Evolutionary conservation across 2,329 filamentous ascomycete genomes (phyloP), one percentile per base, ranked within the genome.

Genomic region (Arthrobotrys musiformis): DNA sequence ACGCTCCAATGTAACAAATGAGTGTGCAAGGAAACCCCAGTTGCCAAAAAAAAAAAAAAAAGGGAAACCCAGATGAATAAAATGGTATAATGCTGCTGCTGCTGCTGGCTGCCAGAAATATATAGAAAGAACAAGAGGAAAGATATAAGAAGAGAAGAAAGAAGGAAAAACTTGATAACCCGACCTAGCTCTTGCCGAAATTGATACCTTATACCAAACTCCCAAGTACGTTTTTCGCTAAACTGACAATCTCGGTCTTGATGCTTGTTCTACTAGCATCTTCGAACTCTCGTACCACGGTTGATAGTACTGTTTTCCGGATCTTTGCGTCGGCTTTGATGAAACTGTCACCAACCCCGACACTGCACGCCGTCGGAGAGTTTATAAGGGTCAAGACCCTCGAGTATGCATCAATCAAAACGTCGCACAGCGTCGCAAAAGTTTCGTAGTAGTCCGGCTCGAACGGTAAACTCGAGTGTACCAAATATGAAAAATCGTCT

Each of bases 371-470:
- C 26, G 91, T 88, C 0, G 94, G 91, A 1, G 89, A 89, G n/a
- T 90, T 87, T 22, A 98, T 86, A 74, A 99, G 86, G 48, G 86
- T 87, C 81, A 96, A 86, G 28, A 99, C 89, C 67, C 90, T 89
- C 37, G 90, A 90, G 84, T 99, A 99, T 81, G 90, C 93, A 83
- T 98, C 95, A 81, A 97, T 96, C 78, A 99, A 85, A 2, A 97
- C 93, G 82, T 99, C 95, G 85, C 95, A 98, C 5, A 99, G 87
- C 11, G 95, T 97, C 13, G 93, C 91, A 85, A 98, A 98, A 0
- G 94, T 97, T 85, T 96, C 93, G 83, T 94, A 95, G 82, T 97
- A 99, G 84, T 99, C 95, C 0, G 95, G 95, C 79, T 98, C 94
- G 82, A 99, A 99, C 0, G 95, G 95, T 56, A 99, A 85, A 15